Evolutionary conservation across 75 land plant genomes (phyloP), one percentile per base, ranked within the genome.

Genomic region (Sequoia sempervirens): DNA sequence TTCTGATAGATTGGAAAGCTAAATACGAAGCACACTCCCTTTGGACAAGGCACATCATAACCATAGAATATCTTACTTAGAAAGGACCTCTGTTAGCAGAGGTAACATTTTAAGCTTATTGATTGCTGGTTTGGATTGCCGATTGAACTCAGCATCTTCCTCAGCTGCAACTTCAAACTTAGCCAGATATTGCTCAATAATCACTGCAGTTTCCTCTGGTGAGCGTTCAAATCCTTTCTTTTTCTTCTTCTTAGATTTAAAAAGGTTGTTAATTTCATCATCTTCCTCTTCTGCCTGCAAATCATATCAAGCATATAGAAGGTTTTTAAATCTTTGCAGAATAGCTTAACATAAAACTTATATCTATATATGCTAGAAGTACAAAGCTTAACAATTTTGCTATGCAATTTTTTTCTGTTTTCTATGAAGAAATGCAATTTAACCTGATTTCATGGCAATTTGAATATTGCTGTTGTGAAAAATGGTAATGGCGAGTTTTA

Each of bases 91-190:
- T 79, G 87, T 89, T 4, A 97, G 91, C 81, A 91, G 83, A 38
- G 99, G 92, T 73, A 98, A 87, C 89, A 93, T 93, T 83, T 91
- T 94, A 38, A 98, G 86, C 83, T 98, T 98, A 84, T 96, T 96
- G 26, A 98, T 88, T 0, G 96, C 98, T 50, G 99, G 99, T 82
- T 91, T 98, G 2, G 85, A 81, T 74, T 92, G 93, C 66, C 93
- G 84, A 83, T 98, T 98, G 14, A 96, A 86, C 36, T 92, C 92
- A 7, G 96, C 98, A 88, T 96, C 99, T 69, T 92, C 96, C 88
- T 97, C 96, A 37, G 96, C 95, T n/a, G 96, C 91, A 75, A 94
- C 98, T 83, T 96, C 98, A 83, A 98, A 90, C 84, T 89, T 93
- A 34, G 96, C 95, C 93, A 96, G 92, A 73, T 94, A 88, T 80